A percentile compares a stretch with the other conserved stretches of the same genome.
phyloP scores from a whole-genome alignment of 495 filamentous ascomycete genomes.

The Pyrenula aspistea region DNA sequence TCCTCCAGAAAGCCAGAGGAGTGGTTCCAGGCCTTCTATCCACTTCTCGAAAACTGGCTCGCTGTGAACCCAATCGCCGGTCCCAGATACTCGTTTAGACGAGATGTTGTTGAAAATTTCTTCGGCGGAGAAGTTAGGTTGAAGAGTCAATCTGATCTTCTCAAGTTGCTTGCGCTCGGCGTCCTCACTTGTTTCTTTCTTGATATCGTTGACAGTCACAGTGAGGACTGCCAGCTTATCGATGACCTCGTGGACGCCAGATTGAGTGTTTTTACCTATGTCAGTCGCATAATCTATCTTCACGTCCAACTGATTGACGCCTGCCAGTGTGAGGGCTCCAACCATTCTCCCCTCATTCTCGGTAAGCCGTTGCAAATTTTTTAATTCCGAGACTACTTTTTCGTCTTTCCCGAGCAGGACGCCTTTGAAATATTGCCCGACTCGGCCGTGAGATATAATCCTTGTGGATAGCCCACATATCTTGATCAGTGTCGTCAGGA shows the following conservation, averaged over 20 bases:
- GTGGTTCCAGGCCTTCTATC: slow-evolving; percentile 11
- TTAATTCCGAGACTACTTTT: slow-evolving; percentile 12
- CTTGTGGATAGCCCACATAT: slow-evolving; percentile 18
- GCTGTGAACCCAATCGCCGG: slow-evolving; percentile 21
- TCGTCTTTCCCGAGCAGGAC: slow-evolving; percentile 17
- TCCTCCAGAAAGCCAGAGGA: slow-evolving; percentile 20
- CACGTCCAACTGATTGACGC: slow-evolving; percentile 8
- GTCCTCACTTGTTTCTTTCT: slow-evolving; percentile 4
- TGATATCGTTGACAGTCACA: slow-evolving; percentile 3
- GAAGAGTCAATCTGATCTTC: slow-evolving; percentile 6
- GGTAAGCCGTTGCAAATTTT: slow-evolving; percentile 14
- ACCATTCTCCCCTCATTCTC: slow-evolving; percentile 15
- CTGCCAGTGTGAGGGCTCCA: slow-evolving; percentile 18
- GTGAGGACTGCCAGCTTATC: slow-evolving; percentile 1
- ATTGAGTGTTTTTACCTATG: slow-evolving; percentile 5
- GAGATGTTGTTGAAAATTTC: slow-evolving; percentile 18
- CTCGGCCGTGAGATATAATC: slow-evolving; percentile 8
- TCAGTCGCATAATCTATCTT: slow-evolving; percentile 8
- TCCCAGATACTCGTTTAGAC: slow-evolving; percentile 13
- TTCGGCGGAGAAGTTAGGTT: slow-evolving; percentile 8
- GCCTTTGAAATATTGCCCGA: slow-evolving; percentile 12
- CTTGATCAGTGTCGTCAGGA: slow-evolving; percentile 20
- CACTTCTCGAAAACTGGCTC: slow-evolving; percentile 16
- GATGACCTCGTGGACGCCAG: slow-evolving; percentile 2
- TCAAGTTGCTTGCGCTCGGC: slow-evolving; percentile 2